Conservation (phyloP, 306 rosid species). For the Casuarina glauca region DNA sequence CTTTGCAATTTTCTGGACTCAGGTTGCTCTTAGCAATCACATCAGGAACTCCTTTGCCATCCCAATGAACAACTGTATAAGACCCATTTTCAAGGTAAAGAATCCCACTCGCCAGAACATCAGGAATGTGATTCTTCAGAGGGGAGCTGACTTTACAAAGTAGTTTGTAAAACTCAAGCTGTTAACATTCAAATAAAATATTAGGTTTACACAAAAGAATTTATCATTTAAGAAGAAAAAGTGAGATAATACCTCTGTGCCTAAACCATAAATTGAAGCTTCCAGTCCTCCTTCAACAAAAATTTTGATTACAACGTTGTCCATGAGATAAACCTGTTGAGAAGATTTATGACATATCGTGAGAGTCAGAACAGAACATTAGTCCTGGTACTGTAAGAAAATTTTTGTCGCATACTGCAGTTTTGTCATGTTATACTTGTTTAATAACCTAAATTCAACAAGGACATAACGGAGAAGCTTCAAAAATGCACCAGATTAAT, state of each 20-base stretch:
- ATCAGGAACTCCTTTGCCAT: conserved; percentile 70
- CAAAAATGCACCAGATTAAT: background rate
- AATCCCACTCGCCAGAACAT: conserved; percentile 70
- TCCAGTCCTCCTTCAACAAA: conserved; percentile 90
- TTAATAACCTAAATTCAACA: background rate
- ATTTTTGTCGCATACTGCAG: conserved; percentile 10
- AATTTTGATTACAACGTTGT: conserved; percentile 63
- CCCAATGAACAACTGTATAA: conserved; percentile 69
- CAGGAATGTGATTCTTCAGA: conserved; percentile 67
- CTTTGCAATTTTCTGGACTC: conserved; percentile 34
- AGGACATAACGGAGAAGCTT: background rate
- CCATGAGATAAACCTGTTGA: conserved; percentile 77
- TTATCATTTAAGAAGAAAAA: conserved; percentile 20
- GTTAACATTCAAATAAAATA: conserved; percentile 35
- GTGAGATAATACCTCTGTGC: conserved; percentile 73
- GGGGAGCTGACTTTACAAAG: conserved; percentile 64
- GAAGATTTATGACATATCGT: conserved; percentile 26
- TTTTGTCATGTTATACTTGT: conserved; percentile 2
- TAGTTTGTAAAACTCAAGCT: conserved; percentile 78
- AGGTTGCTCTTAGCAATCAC: conserved; percentile 60
- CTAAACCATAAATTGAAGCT: conserved; percentile 76
- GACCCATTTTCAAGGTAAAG: conserved; percentile 70
- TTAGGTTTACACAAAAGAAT: conserved; percentile 35
- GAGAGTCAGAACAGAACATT: conserved; percentile 24
- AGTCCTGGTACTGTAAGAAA: conserved; percentile 9